These are phyloP conservation scores for Ceratobasidium sp. DNA, from an alignment of 1,284 basidiomycete species.

Conservation along the genomic window DNA sequence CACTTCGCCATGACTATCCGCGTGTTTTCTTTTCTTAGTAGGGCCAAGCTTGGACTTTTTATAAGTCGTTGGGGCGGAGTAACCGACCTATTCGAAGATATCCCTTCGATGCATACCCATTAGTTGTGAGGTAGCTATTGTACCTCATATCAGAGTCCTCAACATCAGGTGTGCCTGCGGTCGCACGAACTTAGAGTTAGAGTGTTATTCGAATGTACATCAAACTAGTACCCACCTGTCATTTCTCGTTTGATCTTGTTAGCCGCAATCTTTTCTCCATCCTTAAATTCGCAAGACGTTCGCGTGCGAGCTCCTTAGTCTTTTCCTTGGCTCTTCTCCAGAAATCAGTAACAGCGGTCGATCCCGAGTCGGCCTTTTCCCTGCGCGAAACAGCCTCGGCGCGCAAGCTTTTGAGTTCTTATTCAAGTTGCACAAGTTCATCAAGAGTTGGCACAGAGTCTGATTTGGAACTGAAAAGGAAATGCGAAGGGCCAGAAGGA, in stretches of 20 bases:
- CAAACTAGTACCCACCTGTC: constrained; percentile 1
- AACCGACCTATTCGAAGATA: constrained; percentile 19
- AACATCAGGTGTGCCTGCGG: constrained; percentile 39
- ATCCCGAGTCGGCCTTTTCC: constrained; percentile 37
- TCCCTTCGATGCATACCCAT: constrained; percentile 32
- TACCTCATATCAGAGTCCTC: constrained; percentile 38
- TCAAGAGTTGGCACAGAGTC: constrained; percentile 40
- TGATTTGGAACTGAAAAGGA: constrained; percentile 32
- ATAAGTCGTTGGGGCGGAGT: constrained; percentile 9
- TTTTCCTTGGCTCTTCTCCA: constrained; percentile 43
- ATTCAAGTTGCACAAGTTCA: constrained; percentile 44
- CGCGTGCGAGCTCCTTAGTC: constrained; percentile 24
- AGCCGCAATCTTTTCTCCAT: constrained; percentile 22
- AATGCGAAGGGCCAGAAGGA: constrained; percentile 28
- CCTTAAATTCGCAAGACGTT: constrained; percentile 12
- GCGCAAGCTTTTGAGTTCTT: constrained; percentile 35
- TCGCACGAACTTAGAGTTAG: constrained; percentile 4
- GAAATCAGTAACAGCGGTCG: constrained; percentile 14
- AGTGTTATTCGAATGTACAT: background rate
- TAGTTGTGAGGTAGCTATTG: constrained; percentile 26
- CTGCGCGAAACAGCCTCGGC: constrained; percentile 29
- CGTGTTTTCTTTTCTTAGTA: constrained; percentile 39
- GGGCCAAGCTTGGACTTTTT: constrained; percentile 38
- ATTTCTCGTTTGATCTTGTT: constrained; percentile 43
- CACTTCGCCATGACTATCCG: constrained; percentile 39